Conservation (phyloP, 768 basidiomycete species). For the Xerocomellus amylosporus region DNA sequence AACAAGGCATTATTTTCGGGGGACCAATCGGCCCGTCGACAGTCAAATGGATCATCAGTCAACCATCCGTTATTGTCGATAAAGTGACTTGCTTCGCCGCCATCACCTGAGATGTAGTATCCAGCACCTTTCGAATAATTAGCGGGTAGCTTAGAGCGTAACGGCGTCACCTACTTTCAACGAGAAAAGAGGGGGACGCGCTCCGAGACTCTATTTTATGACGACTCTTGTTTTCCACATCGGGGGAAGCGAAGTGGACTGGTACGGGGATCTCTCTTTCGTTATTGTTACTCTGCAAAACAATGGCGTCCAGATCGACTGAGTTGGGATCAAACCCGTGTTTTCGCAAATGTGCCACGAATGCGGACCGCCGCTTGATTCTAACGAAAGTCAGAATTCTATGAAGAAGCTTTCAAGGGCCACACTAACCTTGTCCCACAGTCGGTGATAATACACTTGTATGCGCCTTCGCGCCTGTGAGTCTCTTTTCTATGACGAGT, state of each 20-base stretch:
- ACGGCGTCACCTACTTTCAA: conserved; percentile 14
- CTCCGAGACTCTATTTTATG: conserved; percentile 4
- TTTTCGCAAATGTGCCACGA: conserved; percentile 50
- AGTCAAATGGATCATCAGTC: conserved; percentile 1
- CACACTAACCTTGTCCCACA: conserved; percentile 48
- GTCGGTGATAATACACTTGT: conserved; percentile 42
- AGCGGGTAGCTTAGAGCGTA: background rate
- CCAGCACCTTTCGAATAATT: conserved; percentile 14
- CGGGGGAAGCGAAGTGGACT: conserved; percentile 4
- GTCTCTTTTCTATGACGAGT: conserved; percentile 63
- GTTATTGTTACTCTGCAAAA: conserved; percentile 12
- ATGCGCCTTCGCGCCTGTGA: conserved; percentile 43
- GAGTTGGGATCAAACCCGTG: conserved; percentile 38
- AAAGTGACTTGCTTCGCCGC: background rate
- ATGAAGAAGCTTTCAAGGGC: background rate
- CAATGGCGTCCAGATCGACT: conserved; percentile 24
- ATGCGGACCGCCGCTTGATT: conserved; percentile 64
- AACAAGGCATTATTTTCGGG: conserved; percentile 1
- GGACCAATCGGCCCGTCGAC: conserved; percentile 3
- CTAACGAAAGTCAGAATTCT: conserved; percentile 30
- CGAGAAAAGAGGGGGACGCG: conserved; percentile 4
- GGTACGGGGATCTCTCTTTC: conserved; percentile 12
- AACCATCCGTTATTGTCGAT: conserved; percentile 3
- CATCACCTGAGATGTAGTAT: background rate
- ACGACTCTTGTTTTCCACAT: background rate